A percentile compares a stretch with the other conserved stretches of the same genome.
Conservation (phyloP, 2,329 filamentous ascomycete genomes). For the Huntiella savannae region DNA sequence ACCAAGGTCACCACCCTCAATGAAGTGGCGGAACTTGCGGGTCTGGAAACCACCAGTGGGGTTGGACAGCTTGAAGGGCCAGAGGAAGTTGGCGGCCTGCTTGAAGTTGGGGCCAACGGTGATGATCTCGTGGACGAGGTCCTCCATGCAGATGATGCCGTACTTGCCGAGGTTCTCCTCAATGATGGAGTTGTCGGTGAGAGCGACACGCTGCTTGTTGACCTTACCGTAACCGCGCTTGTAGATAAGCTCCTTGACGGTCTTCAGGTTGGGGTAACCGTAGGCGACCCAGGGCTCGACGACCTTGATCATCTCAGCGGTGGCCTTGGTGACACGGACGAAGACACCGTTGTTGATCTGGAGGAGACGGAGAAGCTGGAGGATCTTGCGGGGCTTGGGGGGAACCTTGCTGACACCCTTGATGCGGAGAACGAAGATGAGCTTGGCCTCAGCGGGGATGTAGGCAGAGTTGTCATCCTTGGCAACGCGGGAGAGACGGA, state of each 20-base stretch:
- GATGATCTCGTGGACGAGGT: conserved; percentile 98
- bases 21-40: conserved; percentile 98
- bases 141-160: conserved; percentile 98
- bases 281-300: conserved; percentile 99
- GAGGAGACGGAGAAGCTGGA: conserved; percentile 96
- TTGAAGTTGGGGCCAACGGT: conserved; percentile 99
- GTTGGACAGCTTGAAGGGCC: conserved; percentile 99
- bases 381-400: conserved; percentile 99
- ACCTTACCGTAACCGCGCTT: conserved; percentile 99
- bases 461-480: conserved; percentile 89
- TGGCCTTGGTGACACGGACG: conserved; percentile 93
- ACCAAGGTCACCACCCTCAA: conserved; percentile 94
- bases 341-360: conserved; percentile 99
- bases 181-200: conserved; percentile 95
- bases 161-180: conserved; percentile 95
- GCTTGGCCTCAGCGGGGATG: conserved; percentile 83
- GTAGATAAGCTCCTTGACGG: conserved; percentile 97
- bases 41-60: conserved; percentile 89
- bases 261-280: conserved; percentile 99
- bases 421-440: conserved; percentile 97
- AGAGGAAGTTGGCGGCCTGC: conserved; percentile 97
- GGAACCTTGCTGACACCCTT: conserved; percentile 99
- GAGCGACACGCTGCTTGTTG: conserved; percentile 89
- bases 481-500: conserved; percentile 74
- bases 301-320: conserved; percentile 89